A percentile compares a stretch with the other conserved stretches of the same genome.
Evolutionary conservation across 371 early-diverging fungal species (phyloP).

Genomic region (Aphelidium insulamus): DNA sequence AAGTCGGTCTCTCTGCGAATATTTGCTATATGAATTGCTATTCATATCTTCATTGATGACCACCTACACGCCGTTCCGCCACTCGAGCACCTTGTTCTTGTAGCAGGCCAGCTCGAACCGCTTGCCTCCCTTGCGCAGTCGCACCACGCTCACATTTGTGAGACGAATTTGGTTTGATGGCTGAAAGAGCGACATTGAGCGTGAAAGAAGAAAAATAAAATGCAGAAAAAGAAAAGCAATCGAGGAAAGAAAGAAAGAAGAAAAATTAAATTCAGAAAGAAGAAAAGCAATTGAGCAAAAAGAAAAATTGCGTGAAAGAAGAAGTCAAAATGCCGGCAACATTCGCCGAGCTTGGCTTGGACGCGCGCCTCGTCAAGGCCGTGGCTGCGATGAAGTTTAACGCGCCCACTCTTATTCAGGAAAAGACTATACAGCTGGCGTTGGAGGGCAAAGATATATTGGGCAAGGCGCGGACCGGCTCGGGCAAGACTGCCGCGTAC

Average conservation of each 20-base stretch:
- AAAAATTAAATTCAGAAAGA: slow-evolving; percentile 1
- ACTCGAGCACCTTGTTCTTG: slow-evolving; percentile 96
- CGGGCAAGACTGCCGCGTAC: slow-evolving; percentile 97
- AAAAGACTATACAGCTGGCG: slow-evolving; percentile 80
- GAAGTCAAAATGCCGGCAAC: slow-evolving; percentile 11
- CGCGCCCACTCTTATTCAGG: slow-evolving; percentile 85
- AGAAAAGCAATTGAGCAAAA: not conserved
- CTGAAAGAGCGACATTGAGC: slow-evolving; percentile 3
- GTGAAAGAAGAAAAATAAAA: not conserved
- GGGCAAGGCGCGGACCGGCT: slow-evolving; percentile 95
- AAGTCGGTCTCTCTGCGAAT: slow-evolving; percentile 71
- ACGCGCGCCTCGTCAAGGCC: slow-evolving; percentile 65
- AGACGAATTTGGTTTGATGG: slow-evolving; percentile 17
- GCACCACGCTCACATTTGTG: slow-evolving; percentile 87
- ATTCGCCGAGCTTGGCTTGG: slow-evolving; percentile 44
- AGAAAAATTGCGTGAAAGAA: slow-evolving; percentile 2
- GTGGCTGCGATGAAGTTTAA: slow-evolving; percentile 49
- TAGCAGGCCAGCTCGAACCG: slow-evolving; percentile 95
- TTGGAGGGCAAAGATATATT: slow-evolving; percentile 88
- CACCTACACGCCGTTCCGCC: slow-evolving; percentile 70
- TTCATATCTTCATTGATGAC: not conserved
- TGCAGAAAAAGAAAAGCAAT: not conserved
- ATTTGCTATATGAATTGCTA: not conserved
- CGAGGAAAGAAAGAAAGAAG: not conserved
- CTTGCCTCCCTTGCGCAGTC: slow-evolving; percentile 87